These are phyloP conservation scores for Xylaria grammica DNA, from an alignment of 495 filamentous ascomycete species.

Conservation along the genomic window DNA sequence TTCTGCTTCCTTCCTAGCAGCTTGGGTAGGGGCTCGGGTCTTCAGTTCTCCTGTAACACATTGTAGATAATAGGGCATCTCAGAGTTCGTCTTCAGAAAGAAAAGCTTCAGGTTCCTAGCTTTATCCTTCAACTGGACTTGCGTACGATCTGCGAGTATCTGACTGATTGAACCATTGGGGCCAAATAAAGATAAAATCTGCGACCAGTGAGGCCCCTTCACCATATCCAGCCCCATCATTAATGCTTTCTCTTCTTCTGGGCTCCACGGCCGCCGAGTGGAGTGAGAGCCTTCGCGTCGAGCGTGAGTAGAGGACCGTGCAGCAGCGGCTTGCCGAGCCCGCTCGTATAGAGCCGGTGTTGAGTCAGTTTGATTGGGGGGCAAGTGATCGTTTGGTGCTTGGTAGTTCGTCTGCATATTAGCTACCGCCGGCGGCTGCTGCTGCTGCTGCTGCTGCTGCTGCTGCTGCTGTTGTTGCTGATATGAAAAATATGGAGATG, in stretches of 20 bases:
- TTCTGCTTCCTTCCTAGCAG: conserved; percentile 79
- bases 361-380: conserved; percentile 76
- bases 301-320: conserved; percentile 75
- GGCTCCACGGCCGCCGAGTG: conserved; percentile 88
- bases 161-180: conserved; percentile 81
- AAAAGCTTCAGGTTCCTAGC: conserved; percentile 93
- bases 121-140: conserved; percentile 96
- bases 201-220: conserved; percentile 93
- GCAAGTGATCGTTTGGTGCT: conserved; percentile 47
- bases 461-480: conserved; percentile 35
- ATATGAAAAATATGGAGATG: conserved; percentile 34
- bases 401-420: conserved; percentile 28
- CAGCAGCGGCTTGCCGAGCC: conserved; percentile 79
- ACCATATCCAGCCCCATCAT: conserved; percentile 92
- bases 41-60: conserved; percentile 93
- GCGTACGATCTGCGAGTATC: conserved; percentile 88
- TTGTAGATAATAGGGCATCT: conserved; percentile 90
- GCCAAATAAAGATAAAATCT: conserved; percentile 89
- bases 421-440: conserved; percentile 25
- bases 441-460: conserved; percentile 32
- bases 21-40: conserved; percentile 83
- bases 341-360: conserved; percentile 81
- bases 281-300: conserved; percentile 78
- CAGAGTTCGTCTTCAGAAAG: conserved; percentile 90
- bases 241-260: conserved; percentile 88